Evolutionary conservation across 2,329 filamentous ascomycete species (phyloP).

Genomic region (Hypomyces rosellus): DNA sequence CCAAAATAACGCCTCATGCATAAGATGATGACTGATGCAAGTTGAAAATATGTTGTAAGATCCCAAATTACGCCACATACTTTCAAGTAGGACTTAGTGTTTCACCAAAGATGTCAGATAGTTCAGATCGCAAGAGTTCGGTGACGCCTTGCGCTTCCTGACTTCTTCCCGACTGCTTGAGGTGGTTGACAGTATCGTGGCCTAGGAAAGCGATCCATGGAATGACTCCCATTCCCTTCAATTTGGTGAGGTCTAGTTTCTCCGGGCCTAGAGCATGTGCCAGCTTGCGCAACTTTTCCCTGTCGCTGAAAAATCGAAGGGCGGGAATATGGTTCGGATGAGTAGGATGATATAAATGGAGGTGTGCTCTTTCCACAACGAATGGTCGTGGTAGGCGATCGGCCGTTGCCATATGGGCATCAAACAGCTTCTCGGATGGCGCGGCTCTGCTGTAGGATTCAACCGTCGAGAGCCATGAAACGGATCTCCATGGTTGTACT

Average conservation of each 20-base stretch:
- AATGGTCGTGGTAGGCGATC: slow-evolving; percentile 31
- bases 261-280: slow-evolving; percentile 20
- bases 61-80: too few species aligned
- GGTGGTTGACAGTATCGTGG: slow-evolving; percentile 41
- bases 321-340: slow-evolving; percentile 42
- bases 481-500: slow-evolving; percentile 37
- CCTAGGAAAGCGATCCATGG: slow-evolving; percentile 35
- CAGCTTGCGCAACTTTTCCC: slow-evolving; percentile 23
- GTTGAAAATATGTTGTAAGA: too few species aligned
- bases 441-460: slow-evolving; percentile 38
- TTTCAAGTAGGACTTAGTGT: slow-evolving; percentile 18
- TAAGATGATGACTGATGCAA: too few species aligned
- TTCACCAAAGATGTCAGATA: slow-evolving; percentile 24
- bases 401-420: slow-evolving; percentile 45
- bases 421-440: slow-evolving; percentile 44
- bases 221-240: slow-evolving; percentile 26
- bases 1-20: too few species aligned
- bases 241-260: slow-evolving; percentile 21
- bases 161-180: slow-evolving; percentile 34
- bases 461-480: slow-evolving; percentile 49
- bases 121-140: slow-evolving; percentile 30
- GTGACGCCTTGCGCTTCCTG: slow-evolving; percentile 37
- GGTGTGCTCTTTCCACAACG: slow-evolving; percentile 44
- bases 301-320: slow-evolving; percentile 37
- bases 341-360: slow-evolving; percentile 49